phyloP scores from a whole-genome alignment of 2,329 filamentous ascomycete genomes.

The Botryotinia convoluta region DNA sequence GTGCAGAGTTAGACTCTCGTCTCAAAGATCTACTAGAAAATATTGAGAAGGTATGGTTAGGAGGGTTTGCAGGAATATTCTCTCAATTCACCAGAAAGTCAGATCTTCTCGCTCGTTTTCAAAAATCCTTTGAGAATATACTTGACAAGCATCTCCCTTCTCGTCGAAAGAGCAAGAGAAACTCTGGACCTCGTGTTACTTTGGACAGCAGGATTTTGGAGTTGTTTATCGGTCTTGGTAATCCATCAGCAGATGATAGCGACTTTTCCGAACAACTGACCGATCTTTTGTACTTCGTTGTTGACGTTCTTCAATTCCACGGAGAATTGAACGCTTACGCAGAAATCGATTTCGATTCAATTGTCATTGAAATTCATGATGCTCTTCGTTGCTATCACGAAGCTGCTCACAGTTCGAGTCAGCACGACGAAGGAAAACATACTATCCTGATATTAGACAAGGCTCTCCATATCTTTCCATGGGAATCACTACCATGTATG shows the following conservation, averaged over 20 bases:
- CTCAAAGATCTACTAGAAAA: constrained; percentile 77
- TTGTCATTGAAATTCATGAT: constrained; percentile 85
- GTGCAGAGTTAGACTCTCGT: constrained; percentile 74
- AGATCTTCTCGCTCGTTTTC: constrained; percentile 70
- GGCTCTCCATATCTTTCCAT: constrained; percentile 84
- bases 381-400: constrained; percentile 76
- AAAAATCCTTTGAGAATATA: constrained; percentile 72
- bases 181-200: constrained; percentile 43
- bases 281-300: constrained; percentile 91
- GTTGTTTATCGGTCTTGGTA: constrained; percentile 81
- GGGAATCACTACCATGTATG: constrained; percentile 92
- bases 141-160: constrained; percentile 86
- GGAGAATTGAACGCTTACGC: constrained; percentile 96
- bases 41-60: constrained; percentile 91
- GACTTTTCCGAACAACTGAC: constrained; percentile 88
- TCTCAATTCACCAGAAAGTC: constrained; percentile 65
- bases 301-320: constrained; percentile 95
- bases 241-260: constrained; percentile 61
- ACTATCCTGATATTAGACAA: constrained; percentile 92
- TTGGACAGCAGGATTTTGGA: constrained; percentile 72
- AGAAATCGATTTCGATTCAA: constrained; percentile 91
- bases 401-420: constrained; percentile 40
- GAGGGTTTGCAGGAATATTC: constrained; percentile 93
- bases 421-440: constrained; percentile 52
- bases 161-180: constrained; percentile 61